A percentile compares a stretch with the other conserved stretches of the same genome.
Conservation (phyloP, 495 filamentous ascomycete species). For the Pyrenula aspistea region DNA sequence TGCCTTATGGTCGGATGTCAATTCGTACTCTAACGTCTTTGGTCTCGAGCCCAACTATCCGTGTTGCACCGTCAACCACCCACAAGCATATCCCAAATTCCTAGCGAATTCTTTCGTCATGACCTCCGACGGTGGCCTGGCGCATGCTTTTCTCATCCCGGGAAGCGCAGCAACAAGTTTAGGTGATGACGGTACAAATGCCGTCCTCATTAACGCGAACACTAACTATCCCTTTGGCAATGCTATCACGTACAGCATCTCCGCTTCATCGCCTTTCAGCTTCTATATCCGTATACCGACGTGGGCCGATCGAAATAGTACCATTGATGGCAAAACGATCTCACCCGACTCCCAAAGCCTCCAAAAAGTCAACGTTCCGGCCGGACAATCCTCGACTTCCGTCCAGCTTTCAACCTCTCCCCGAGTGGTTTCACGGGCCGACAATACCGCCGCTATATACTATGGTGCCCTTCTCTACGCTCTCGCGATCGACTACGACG, state of each 20-base stretch:
- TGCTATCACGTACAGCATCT: slow-evolving; percentile 32
- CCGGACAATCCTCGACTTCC: slow-evolving; percentile 9
- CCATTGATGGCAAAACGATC: slow-evolving; percentile 3
- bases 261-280: slow-evolving; percentile 23
- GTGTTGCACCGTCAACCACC: neutral
- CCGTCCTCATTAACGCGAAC: slow-evolving; percentile 13
- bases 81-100: slow-evolving; percentile 26
- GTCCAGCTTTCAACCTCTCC: slow-evolving; percentile 12
- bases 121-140: slow-evolving; percentile 10
- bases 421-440: slow-evolving; percentile 25
- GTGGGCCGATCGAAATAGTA: slow-evolving; percentile 26
- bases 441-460: slow-evolving; percentile 41
- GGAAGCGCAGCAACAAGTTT: slow-evolving; percentile 6
- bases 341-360: neutral
- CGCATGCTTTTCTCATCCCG: slow-evolving; percentile 12
- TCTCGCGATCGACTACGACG: slow-evolving; percentile 24
- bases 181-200: neutral
- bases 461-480: slow-evolving; percentile 43
- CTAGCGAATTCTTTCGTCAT: slow-evolving; percentile 19
- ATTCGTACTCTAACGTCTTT: neutral
- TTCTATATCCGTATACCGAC: slow-evolving; percentile 37
- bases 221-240: slow-evolving; percentile 43
- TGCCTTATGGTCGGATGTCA: neutral
- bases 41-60: neutral
- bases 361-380: slow-evolving; percentile 7